Evolutionary conservation across 495 filamentous ascomycete species (phyloP).

Genomic region (Neurospora discreta): DNA sequence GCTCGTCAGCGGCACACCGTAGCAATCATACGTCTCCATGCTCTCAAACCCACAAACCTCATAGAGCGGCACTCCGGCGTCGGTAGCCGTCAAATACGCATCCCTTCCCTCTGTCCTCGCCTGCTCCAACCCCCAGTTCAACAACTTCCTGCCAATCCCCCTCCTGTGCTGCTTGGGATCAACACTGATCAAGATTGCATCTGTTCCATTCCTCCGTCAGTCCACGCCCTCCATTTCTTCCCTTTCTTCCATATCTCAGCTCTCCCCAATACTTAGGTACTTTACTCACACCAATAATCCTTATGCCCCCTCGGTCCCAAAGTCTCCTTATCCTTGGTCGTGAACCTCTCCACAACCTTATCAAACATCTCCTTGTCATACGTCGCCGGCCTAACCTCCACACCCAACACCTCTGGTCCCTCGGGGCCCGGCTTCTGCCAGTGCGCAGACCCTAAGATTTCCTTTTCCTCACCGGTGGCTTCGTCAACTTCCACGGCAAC

Average conservation of each 20-base stretch:
- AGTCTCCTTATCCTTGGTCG: background rate
- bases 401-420: background rate
- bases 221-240: background rate
- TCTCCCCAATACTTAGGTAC: background rate
- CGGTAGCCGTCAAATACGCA: conserved; percentile 10
- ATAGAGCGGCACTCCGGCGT: conserved; percentile 12
- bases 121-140: conserved; percentile 11
- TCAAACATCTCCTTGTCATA: background rate
- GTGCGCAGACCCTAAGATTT: conserved; percentile 14
- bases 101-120: conserved; percentile 5
- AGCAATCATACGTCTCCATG: background rate
- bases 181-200: conserved; percentile 10
- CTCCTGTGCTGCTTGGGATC: conserved; percentile 14
- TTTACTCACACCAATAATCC: background rate
- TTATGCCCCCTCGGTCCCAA: background rate
- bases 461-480: background rate
- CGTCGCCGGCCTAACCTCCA: background rate
- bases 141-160: conserved; percentile 16
- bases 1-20: background rate
- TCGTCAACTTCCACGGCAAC: conserved; percentile 14
- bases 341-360: background rate
- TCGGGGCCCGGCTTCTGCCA: conserved; percentile 9
- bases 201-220: conserved; percentile 9
- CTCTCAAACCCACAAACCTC: conserved; percentile 8
- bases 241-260: background rate